These are phyloP conservation scores for Neofusicoccum cordaticola DNA, from an alignment of 2,329 filamentous ascomycete genomes.

Conservation along the genomic window DNA sequence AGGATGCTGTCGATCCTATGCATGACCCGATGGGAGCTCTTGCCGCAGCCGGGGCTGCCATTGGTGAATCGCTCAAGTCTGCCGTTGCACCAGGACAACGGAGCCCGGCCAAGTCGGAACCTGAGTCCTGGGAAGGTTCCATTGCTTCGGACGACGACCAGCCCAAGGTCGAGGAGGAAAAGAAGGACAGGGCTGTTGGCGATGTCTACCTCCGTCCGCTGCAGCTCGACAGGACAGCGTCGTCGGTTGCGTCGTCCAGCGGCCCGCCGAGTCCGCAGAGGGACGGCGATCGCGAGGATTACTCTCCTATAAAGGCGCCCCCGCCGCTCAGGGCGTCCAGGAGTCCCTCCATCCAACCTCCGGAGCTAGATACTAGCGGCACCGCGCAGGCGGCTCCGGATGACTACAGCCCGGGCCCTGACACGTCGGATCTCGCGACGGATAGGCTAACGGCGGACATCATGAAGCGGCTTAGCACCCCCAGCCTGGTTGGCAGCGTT, in stretches of 20 bases:
- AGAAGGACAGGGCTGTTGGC: constrained; percentile 24
- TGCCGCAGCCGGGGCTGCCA: constrained; percentile 47
- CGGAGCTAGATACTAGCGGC: constrained; percentile 19
- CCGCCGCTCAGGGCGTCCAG: constrained; percentile 33
- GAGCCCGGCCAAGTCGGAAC: constrained; percentile 18
- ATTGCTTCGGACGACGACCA: constrained; percentile 19
- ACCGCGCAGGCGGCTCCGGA: neutral
- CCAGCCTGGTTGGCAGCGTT: constrained; percentile 3
- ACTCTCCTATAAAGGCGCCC: constrained; percentile 25
- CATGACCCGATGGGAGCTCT: constrained; percentile 44
- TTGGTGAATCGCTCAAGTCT: constrained; percentile 46
- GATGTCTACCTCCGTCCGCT: constrained; percentile 39
- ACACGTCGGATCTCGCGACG: constrained; percentile 63
- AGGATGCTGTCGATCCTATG: constrained; percentile 30
- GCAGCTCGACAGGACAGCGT: constrained; percentile 36
- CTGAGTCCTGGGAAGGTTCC: constrained; percentile 18
- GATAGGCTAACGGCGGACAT: constrained; percentile 73
- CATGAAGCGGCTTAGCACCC: constrained; percentile 60
- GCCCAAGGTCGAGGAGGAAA: constrained; percentile 1
- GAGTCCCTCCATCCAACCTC: constrained; percentile 19
- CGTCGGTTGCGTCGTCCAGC: constrained; percentile 34
- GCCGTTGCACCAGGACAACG: constrained; percentile 33
- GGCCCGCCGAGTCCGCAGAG: constrained; percentile 44
- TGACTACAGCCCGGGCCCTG: constrained; percentile 48
- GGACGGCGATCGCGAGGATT: constrained; percentile 19